Conservation (phyloP, 208 protist genomes). For the Phytomonas francai region DNA sequence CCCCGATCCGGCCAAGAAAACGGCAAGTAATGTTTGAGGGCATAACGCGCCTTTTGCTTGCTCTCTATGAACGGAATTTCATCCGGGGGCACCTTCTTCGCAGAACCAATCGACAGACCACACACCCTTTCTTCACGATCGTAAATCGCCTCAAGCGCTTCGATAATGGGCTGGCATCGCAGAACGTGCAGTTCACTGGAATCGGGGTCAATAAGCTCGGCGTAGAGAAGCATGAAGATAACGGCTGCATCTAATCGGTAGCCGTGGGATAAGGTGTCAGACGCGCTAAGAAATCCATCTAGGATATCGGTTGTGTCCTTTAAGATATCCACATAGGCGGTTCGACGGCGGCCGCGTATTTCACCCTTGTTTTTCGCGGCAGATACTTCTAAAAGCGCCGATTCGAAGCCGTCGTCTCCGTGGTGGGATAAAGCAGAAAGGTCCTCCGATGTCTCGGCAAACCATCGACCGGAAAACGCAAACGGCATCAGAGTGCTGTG, state of each 20-base stretch:
- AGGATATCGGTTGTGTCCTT: constrained; percentile 29
- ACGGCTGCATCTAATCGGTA: constrained; percentile 30
- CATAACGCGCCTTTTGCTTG: constrained; percentile 14
- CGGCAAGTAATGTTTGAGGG: constrained; percentile 22
- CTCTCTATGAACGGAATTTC: not conserved
- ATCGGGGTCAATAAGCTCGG: constrained; percentile 32
- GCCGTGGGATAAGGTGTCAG: constrained; percentile 24
- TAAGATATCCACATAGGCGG: not conserved
- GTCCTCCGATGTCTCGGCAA: not conserved
- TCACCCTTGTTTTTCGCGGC: not conserved
- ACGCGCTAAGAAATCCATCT: constrained; percentile 32
- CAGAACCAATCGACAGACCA: not conserved
- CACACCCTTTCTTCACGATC: constrained; percentile 10
- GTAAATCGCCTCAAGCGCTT: constrained; percentile 21
- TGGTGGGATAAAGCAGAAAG: not conserved
- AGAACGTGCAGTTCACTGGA: constrained; percentile 26
- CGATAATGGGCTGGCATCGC: constrained; percentile 25
- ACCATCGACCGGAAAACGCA: not conserved
- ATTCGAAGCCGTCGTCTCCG: not conserved
- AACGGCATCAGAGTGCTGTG: constrained; percentile 54
- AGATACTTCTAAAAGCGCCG: not conserved
- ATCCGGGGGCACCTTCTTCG: not conserved
- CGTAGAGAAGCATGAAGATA: constrained; percentile 48
- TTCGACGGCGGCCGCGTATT: not conserved
- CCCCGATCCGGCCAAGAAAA: constrained; percentile 2